Percentiles rank a stretch among this genome's conserved stretches.
phyloP scores from a whole-genome alignment of 2,329 filamentous ascomycete species.

The Colletotrichum sp. region DNA sequence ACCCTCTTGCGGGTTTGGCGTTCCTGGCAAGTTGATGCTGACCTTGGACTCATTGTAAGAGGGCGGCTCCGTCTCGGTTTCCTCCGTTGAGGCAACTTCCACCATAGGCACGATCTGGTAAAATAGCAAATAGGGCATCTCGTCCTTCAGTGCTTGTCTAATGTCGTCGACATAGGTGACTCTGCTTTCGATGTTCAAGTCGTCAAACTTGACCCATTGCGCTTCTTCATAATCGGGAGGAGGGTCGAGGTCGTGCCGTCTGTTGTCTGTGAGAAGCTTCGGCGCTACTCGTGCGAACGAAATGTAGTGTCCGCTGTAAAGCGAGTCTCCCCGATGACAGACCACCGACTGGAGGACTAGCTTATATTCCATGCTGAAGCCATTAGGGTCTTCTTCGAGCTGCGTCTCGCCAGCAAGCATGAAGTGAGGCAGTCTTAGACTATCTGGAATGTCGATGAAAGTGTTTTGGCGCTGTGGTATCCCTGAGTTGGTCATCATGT shows the following conservation, averaged over 20 bases:
- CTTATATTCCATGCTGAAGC: constrained; percentile 89
- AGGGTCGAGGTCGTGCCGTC: constrained; percentile 58
- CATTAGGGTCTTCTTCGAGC: constrained; percentile 59
- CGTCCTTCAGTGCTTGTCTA: constrained; percentile 76
- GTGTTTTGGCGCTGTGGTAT: constrained; percentile 76
- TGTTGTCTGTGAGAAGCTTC: constrained; percentile 64
- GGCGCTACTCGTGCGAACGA: constrained; percentile 80
- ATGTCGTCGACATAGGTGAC: constrained; percentile 80
- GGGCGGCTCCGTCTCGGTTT: constrained; percentile 56
- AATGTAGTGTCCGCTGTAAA: constrained; percentile 92
- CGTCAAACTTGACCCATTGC: constrained; percentile 92
- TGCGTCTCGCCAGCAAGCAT: constrained; percentile 77
- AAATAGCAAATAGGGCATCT: constrained; percentile 93
- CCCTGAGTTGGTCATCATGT: constrained; percentile 75
- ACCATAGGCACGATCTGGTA: constrained; percentile 93
- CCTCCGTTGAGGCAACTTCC: constrained; percentile 62
- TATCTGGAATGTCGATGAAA: constrained; percentile 85
- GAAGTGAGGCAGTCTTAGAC: constrained; percentile 85
- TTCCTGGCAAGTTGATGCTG: constrained; percentile 38
- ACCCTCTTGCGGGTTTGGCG: constrained; percentile 31
- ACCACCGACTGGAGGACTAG: constrained; percentile 89
- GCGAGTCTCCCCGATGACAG: constrained; percentile 85
- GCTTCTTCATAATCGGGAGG: constrained; percentile 73
- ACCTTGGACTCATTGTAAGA: constrained; percentile 61
- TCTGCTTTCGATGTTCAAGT: constrained; percentile 71